Conservation (phyloP, 2,329 filamentous ascomycete species). For the Exophiala aquamarina region DNA sequence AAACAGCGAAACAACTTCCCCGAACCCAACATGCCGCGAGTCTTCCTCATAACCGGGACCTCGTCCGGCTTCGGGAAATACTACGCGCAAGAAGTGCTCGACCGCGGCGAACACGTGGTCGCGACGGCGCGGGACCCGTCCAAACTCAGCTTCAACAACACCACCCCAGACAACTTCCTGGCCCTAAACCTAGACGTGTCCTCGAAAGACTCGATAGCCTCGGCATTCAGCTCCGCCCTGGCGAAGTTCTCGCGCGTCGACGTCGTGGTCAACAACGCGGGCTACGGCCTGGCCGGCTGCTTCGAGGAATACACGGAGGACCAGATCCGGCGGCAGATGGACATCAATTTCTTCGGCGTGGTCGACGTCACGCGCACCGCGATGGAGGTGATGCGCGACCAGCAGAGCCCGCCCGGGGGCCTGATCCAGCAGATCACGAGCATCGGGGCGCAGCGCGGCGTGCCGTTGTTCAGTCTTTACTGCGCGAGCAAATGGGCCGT, state of each 20-base stretch:
- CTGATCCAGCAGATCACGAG: slow-evolving; percentile 57
- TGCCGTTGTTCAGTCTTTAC: slow-evolving; percentile 40
- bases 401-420: slow-evolving; percentile 43
- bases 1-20: too few relatives aligned
- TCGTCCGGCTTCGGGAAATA: slow-evolving; percentile 45
- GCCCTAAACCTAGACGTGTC: slow-evolving; percentile 56
- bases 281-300: slow-evolving; percentile 55
- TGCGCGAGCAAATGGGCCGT: slow-evolving; percentile 47
- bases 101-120: slow-evolving; percentile 42
- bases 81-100: slow-evolving; percentile 39
- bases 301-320: slow-evolving; percentile 54
- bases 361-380: slow-evolving; percentile 49
- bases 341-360: slow-evolving; percentile 61
- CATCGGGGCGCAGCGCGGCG: slow-evolving; percentile 47
- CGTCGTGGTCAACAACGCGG: slow-evolving; percentile 63
- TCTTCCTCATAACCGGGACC: slow-evolving; percentile 44
- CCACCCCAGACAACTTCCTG: slow-evolving; percentile 44
- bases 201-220: slow-evolving; percentile 40
- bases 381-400: slow-evolving; percentile 30
- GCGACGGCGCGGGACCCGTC: slow-evolving; percentile 42
- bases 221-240: slow-evolving; percentile 42
- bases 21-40: slow-evolving; percentile 17
- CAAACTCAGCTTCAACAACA: slow-evolving; percentile 17
- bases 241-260: slow-evolving; percentile 57
- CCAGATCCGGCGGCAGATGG: slow-evolving; percentile 54